These are phyloP conservation scores for Roridomyces roridus DNA, from an alignment of 768 basidiomycete genomes.

Conservation along the genomic window DNA sequence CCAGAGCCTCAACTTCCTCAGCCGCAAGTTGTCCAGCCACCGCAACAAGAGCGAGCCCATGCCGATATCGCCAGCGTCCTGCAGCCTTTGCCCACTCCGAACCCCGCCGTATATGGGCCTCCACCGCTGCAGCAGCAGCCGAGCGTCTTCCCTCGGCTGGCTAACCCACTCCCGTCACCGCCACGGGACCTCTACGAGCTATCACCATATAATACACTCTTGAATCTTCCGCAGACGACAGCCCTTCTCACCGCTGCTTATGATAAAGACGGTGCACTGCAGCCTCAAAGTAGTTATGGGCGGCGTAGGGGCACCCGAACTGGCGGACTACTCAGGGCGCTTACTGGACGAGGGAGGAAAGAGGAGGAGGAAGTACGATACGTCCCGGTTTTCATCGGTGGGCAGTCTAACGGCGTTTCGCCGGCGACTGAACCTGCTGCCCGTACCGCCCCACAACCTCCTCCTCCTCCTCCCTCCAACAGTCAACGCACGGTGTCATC, in stretches of 20 bases:
- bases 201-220: conserved; percentile 61
- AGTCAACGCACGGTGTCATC: conserved; percentile 9
- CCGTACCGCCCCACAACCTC: not conserved
- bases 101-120: conserved; percentile 35
- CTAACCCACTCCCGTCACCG: conserved; percentile 69
- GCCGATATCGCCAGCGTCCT: conserved; percentile 34
- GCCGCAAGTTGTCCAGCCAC: conserved; percentile 4
- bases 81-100: conserved; percentile 38
- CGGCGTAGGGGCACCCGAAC: conserved; percentile 17
- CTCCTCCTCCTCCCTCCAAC: not conserved
- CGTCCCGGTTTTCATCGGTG: conserved; percentile 26
- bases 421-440: conserved; percentile 11
- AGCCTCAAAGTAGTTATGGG: conserved; percentile 14
- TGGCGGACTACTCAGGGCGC: conserved; percentile 19
- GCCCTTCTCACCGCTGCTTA: conserved; percentile 42
- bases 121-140: conserved; percentile 26
- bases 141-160: conserved; percentile 23
- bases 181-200: conserved; percentile 65
- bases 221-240: conserved; percentile 57
- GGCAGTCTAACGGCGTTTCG: conserved; percentile 4
- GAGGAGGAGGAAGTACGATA: conserved; percentile 23
- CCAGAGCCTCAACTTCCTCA: not conserved
- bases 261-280: conserved; percentile 17
- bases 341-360: conserved; percentile 17
- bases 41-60: conserved; percentile 17